These are phyloP conservation scores for Agrocybe pediades DNA, from an alignment of 768 basidiomycete species.

Conservation along the genomic window DNA sequence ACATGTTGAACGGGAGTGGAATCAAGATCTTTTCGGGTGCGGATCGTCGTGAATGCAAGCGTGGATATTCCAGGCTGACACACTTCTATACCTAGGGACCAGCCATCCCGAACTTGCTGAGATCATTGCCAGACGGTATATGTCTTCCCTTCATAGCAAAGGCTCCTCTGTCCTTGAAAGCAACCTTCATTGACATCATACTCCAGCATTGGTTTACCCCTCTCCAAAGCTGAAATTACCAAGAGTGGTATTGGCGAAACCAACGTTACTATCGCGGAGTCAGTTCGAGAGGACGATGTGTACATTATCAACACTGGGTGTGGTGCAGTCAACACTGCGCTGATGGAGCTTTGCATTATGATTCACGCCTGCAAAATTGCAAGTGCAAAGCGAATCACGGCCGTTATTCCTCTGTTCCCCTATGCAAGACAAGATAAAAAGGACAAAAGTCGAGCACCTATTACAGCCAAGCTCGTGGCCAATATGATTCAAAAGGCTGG, in stretches of 20 bases:
- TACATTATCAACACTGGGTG: slow-evolving; percentile 97
- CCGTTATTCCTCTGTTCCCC: slow-evolving; percentile 96
- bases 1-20: slow-evolving; percentile 56
- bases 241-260: slow-evolving; percentile 92
- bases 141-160: slow-evolving; percentile 23
- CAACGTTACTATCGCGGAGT: slow-evolving; percentile 88
- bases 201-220: slow-evolving; percentile 81
- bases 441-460: slow-evolving; percentile 97
- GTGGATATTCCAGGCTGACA: slow-evolving; percentile 10
- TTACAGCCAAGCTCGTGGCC: slow-evolving; percentile 96
- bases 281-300: slow-evolving; percentile 97
- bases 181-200: slow-evolving; percentile 21
- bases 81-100: slow-evolving; percentile 57
- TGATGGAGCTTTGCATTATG: slow-evolving; percentile 99
- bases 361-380: slow-evolving; percentile 99
- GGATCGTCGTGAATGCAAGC: slow-evolving; percentile 14
- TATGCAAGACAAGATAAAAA: slow-evolving; percentile 99
- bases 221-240: slow-evolving; percentile 86
- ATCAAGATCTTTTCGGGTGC: slow-evolving; percentile 61
- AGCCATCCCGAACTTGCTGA: slow-evolving; percentile 96
- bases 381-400: slow-evolving; percentile 97
- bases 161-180: slow-evolving; percentile 16
- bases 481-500: slow-evolving; percentile 95
- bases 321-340: slow-evolving; percentile 84
- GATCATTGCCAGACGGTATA: slow-evolving; percentile 88